Base-by-base conservation (phyloP, 2,329 filamentous ascomycete genomes). In the Aotearoamyces nothofagi region DNA sequence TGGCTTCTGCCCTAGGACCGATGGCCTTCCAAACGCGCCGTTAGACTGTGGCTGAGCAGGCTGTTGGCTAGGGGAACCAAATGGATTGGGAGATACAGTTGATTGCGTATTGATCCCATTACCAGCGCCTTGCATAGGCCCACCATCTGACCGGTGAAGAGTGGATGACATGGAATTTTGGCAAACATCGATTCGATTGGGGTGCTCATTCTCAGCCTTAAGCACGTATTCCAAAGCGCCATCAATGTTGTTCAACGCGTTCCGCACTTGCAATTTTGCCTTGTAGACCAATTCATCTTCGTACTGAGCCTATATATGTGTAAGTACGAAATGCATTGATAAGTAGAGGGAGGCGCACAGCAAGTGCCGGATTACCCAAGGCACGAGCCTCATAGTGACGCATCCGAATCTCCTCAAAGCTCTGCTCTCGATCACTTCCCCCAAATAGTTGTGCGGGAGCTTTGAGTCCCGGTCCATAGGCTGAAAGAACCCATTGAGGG, bases 371-470 rank as follows among this genome's bases (percentile, higher is more conserved):
- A 32, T 74, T 78, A 1, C 79, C 78, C 5, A 64, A 46, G 6
- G 69, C 64, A 22, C 62, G 57, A 2, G 69, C 69, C 29, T 73
- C 59, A 45, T 87, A 86, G 46, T 83, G 76, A 13, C 80, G 72
- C n/a, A 86, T 49, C 27, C 84, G 69, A 49, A 92, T 67, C 53
- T 96, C 87, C 51, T 96, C 87, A 22, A 79, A 78, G 45, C 83
- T 92, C 50, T 84, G 78, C 51, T 96, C 87, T 11, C 84, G 67
- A 5, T 69, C 62, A 24, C 63, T 65, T 2, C 83, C 84, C 29
- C 83, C 83, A 44, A 93, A 86, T 1, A 94, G 63, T 52, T 93
- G 83, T 11, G 71, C 70, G 0, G 86, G 86, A 2, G 78, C 71
- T 41, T 84, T 69, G 43, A 61, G 66, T 4, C 78, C 78, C 0